Base-by-base conservation (phyloP, 2,329 filamentous ascomycete genomes). In the Aschersonia sp. region DNA sequence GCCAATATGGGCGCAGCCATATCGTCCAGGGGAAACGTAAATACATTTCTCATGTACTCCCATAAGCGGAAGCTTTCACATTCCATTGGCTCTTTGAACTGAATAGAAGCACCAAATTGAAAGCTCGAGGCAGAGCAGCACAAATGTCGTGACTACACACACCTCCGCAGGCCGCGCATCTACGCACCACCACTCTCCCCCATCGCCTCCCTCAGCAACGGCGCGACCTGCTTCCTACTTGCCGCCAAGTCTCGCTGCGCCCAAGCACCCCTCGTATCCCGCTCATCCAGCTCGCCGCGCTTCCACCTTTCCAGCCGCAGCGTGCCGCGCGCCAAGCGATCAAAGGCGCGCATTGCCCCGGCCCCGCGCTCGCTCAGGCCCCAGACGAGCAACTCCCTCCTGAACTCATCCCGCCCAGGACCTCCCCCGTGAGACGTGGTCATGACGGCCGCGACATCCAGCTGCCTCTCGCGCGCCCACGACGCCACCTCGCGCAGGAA, bases 371-470 rank as follows among this genome's bases (percentile, higher is more conserved):
- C 65, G 30, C 69, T 74, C 1, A 78, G 57, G 0, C 74, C 81
- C 76, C 82, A 84, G 0, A 89, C 64, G 5, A 91, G 63, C 40
- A 89, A 59, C 58, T 92, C 78, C 46, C 86, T 68, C 53, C 69
- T 67, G 51, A 89, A 86, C 12, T 67, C 20, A 20, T 20, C 20
- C 20, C 20, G 20, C 20, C 20, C 20, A 20, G 20, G 58, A 0
- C 74, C 77, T 0, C 64, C 65, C 0, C 71, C 66, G 29, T 72
- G 68, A 28, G 71, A 78, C n/a, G 77, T 77, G 1, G 85, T 87
- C 81, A 89, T 85, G 48, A 89, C 66, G 7, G 71, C 72, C 6
- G 74, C 75, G 7, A 89, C 58, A 48, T 82, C 78, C n/a, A 89
- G 61, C 0, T 64, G 53, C 48, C 74, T 71, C 58, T 80, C 75